Evolutionary conservation across 306 rosid species (phyloP), one percentile per base, ranked within the genome.

Genomic region (Rosa chinensis): DNA sequence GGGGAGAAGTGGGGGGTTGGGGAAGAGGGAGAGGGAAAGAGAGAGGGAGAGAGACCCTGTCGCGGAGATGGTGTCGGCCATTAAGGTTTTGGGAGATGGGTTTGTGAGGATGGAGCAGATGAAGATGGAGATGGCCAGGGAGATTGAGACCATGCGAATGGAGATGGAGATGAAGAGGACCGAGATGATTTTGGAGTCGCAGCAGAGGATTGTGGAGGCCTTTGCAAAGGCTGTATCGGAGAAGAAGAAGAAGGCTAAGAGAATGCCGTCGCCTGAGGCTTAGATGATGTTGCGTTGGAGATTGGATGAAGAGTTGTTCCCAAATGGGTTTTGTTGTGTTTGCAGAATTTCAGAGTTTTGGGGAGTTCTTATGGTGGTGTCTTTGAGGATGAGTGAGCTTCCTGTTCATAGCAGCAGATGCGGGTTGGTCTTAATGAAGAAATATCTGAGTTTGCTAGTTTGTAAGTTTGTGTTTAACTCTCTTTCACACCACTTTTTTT

Each of bases 101-200:
- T 93, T 96, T 76, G 98, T 93, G 78, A 91, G 91, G 59, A 90
- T 89, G 92, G 99, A 96, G 77, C 87, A 93, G 83, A 96, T 90
- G 96, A 96, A 93, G 89, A 96, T 96, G 93, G 98, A 96, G 83
- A 96, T 93, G 99, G 96, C 98, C 0, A 90, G 93, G 79, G 97
- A 96, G 82, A 90, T 96, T 4, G 99, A 96, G 50, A 75, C 89
- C 0, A 93, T 88, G 91, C 67, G 99, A 73, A 93, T 93, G 98
- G 99, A 96, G 40, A 96, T 93, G 98, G 99, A 96, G 81, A 91
- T 93, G 91, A 96, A 96, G 80, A 88, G 98, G 40, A 93, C 97
- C 0, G 94, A 93, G 88, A 93, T 93, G 98, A 93, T 96, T 77
- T 78, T 96, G 56, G 94, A 93, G n/a, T 96, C 99, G 0, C 99